A percentile compares a stretch with the other conserved stretches of the same genome.
These are phyloP conservation scores for Solanum hybrid DNA, from an alignment of 305 asterid genomes.

Conservation along the genomic window DNA sequence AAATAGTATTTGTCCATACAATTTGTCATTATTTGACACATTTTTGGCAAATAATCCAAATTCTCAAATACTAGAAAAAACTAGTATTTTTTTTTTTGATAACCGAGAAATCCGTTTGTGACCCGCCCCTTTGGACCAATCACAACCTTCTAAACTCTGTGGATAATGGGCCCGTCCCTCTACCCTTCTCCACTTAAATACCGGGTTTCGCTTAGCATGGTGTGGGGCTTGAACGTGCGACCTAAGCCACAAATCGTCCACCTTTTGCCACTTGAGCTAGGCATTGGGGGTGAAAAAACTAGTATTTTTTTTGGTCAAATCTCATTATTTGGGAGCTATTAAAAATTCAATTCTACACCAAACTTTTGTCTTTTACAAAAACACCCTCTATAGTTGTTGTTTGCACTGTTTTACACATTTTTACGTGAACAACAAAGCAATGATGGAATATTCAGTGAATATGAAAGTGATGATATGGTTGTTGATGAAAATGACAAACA, in stretches of 20 bases:
- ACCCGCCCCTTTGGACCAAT: too few relatives aligned
- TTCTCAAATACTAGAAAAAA: neutral
- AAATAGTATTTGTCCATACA: neutral
- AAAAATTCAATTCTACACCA: neutral
- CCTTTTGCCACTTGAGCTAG: too few relatives aligned
- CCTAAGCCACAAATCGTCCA: too few relatives aligned
- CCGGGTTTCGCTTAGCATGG: too few relatives aligned
- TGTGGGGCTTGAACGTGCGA: too few relatives aligned
- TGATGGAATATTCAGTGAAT: neutral
- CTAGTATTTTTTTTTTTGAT: too few relatives aligned
- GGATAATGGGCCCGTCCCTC: too few relatives aligned
- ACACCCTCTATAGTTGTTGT: neutral
- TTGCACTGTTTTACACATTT: neutral
- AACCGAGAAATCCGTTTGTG: too few relatives aligned
- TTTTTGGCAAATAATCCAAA: neutral
- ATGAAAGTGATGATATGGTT: neutral
- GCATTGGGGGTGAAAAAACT: neutral
- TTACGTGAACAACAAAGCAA: neutral
- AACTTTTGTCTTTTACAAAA: neutral
- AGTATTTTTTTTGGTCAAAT: neutral
- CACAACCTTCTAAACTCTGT: too few relatives aligned
- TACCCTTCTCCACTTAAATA: too few relatives aligned
- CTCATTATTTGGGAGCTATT: neutral
- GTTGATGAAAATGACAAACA: neutral
- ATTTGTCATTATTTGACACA: neutral